Conservation (phyloP, 257 asterid species). For the Gentiana dahurica region DNA sequence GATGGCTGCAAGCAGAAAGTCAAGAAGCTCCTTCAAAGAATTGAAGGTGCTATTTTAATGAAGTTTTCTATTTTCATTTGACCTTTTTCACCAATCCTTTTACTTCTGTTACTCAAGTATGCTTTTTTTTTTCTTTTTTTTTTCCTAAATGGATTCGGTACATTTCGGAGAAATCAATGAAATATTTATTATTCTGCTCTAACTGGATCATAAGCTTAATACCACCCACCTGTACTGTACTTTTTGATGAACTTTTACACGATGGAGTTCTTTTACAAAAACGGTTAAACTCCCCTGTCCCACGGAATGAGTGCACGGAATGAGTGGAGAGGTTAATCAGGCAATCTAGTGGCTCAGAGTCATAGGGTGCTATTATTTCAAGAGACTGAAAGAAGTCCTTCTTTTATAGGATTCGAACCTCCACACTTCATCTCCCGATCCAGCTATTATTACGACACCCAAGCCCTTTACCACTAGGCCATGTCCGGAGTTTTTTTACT, state of each 20-base stretch:
- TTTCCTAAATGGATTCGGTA: background rate
- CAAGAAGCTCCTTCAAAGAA: slow-evolving; percentile 68
- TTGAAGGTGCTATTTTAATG: slow-evolving; percentile 44
- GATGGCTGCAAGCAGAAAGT: slow-evolving; percentile 91
- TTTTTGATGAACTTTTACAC: background rate
- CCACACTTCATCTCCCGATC: background rate
- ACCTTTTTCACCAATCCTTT: background rate
- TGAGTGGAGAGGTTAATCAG: no score
- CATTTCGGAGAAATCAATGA: background rate
- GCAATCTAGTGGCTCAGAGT: no score
- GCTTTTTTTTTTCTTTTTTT: background rate
- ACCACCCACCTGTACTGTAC: background rate
- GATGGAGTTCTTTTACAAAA: background rate
- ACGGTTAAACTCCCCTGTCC: background rate
- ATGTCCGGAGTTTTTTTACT: background rate
- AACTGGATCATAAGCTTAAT: slow-evolving; percentile 5
- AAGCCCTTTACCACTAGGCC: no score
- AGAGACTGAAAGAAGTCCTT: no score
- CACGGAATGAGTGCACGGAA: background rate
- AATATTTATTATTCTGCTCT: background rate
- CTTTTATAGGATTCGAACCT: no score
- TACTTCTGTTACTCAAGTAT: background rate
- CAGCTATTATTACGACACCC: background rate
- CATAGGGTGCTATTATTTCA: no score
- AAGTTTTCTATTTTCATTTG: background rate